A percentile compares a stretch with the other conserved stretches of the same genome.
These are phyloP conservation scores for Plasmodium inui DNA, from an alignment of 169 alveolate species.

Conservation along the genomic window DNA sequence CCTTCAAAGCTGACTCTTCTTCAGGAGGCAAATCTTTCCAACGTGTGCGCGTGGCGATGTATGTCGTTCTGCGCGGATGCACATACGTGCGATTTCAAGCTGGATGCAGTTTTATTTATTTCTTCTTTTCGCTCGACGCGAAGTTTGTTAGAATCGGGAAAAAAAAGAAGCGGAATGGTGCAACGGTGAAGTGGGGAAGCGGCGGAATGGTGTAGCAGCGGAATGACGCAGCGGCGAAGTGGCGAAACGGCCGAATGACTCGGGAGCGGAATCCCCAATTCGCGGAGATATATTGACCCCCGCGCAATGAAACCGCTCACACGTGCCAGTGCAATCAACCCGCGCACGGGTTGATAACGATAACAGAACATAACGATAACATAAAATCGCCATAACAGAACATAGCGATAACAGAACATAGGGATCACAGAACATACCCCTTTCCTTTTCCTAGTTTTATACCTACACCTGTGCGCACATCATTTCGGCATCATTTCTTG, in stretches of 20 bases:
- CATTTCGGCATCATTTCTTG: not conserved
- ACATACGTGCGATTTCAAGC: not conserved
- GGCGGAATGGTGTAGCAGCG: not conserved
- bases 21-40: not conserved
- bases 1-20: not conserved
- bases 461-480: not conserved
- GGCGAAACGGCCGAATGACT: not conserved
- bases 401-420: not conserved
- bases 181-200: not conserved
- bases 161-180: not conserved
- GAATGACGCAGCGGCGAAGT: not conserved
- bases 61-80: conserved; percentile 4
- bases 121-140: not conserved
- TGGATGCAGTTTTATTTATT: not conserved
- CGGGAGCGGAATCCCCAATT: not conserved
- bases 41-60: not conserved
- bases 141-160: not conserved
- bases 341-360: not conserved
- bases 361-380: too few relatives aligned
- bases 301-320: not conserved
- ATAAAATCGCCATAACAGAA: too few relatives aligned
- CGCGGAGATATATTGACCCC: not conserved
- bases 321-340: too few relatives aligned
- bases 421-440: not conserved
- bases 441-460: too few relatives aligned